Conservation (phyloP, 202 grass and related monocot genomes). For the Panicum hallii region DNA sequence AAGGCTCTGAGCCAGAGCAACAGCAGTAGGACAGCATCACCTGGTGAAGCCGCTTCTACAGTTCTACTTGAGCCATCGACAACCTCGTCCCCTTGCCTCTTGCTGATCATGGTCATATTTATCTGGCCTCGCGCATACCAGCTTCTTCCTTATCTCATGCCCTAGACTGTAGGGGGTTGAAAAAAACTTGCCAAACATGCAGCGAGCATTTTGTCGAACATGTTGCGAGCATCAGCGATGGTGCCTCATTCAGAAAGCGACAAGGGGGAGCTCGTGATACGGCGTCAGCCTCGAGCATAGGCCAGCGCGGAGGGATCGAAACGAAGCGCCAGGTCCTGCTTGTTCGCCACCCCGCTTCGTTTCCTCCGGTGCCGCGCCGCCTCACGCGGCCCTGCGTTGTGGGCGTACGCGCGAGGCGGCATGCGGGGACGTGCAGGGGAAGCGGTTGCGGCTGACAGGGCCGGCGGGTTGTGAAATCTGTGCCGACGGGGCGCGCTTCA, state of each 20-base stretch:
- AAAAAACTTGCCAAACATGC: background rate
- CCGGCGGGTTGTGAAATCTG: background rate
- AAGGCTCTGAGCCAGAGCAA: background rate
- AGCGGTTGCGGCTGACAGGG: no score
- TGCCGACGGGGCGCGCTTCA: background rate
- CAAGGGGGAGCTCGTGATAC: background rate
- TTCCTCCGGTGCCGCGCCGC: background rate
- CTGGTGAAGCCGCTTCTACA: background rate
- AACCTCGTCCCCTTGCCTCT: background rate
- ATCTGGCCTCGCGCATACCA: background rate
- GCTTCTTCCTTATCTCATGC: background rate
- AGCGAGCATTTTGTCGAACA: background rate
- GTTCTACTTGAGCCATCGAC: no score
- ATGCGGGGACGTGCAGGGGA: background rate
- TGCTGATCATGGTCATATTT: background rate
- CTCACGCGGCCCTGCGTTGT: background rate
- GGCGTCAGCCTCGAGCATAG: background rate
- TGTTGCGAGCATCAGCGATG: background rate
- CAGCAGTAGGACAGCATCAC: background rate
- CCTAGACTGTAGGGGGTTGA: no score
- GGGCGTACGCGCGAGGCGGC: background rate
- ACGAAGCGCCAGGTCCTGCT: background rate
- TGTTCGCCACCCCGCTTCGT: background rate
- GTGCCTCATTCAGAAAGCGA: background rate
- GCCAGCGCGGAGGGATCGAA: background rate